Evolutionary conservation across 2,329 filamentous ascomycete genomes (phyloP).

Genomic region (Fusarium sp.): DNA sequence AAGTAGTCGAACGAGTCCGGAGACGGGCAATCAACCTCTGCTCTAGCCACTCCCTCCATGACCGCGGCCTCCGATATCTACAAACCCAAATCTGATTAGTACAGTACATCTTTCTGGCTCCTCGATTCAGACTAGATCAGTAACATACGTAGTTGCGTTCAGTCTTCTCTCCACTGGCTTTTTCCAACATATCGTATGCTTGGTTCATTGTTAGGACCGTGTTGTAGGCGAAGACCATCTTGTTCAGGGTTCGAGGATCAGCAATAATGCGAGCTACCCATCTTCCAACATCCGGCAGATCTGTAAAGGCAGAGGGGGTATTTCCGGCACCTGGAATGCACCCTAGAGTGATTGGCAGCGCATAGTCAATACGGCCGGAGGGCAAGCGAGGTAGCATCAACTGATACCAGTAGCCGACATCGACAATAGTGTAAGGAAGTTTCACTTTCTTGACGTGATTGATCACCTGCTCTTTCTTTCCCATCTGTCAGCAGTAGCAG

Average conservation of each 20-base stretch:
- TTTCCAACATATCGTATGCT: constrained; percentile 56
- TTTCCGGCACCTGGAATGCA: constrained; percentile 56
- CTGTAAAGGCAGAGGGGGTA: constrained; percentile 53
- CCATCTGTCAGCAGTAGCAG: background rate
- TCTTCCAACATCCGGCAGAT: constrained; percentile 60
- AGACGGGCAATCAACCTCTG: constrained; percentile 5
- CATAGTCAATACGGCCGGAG: constrained; percentile 38
- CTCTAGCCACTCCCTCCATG: background rate
- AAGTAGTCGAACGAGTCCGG: background rate
- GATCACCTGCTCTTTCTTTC: background rate
- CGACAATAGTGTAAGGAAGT: constrained; percentile 50
- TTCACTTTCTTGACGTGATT: background rate
- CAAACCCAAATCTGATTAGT: background rate
- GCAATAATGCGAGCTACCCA: constrained; percentile 60
- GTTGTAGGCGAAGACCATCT: constrained; percentile 58
- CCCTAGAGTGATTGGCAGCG: constrained; percentile 40
- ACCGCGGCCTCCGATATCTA: background rate
- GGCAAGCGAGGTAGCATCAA: constrained; percentile 44
- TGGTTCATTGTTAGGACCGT: constrained; percentile 57
- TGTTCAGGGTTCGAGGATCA: constrained; percentile 63
- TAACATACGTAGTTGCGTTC: background rate
- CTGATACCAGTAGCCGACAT: constrained; percentile 69
- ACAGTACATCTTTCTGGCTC: background rate
- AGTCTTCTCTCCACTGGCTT: constrained; percentile 58
- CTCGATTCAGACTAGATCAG: background rate